Evolutionary conservation across 192 early-diverging fungal species (phyloP).

Genomic region (Backusella luteola): DNA sequence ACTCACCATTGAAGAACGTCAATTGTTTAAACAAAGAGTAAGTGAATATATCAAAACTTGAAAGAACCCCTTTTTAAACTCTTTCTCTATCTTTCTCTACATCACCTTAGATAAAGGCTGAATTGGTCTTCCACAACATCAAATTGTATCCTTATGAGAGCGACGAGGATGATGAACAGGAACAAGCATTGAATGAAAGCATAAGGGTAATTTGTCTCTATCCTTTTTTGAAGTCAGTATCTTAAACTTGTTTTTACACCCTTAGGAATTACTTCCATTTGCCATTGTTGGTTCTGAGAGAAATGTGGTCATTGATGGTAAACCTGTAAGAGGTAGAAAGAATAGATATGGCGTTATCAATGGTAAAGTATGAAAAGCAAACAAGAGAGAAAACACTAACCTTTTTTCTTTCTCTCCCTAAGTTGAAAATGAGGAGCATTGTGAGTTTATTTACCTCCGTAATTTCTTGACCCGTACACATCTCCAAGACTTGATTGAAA

Average conservation of each 20-base stretch:
- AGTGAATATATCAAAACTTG: conserved; percentile 10
- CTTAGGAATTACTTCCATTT: conserved; percentile 85
- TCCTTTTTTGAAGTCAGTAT: not conserved
- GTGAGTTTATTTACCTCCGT: conserved; percentile 95
- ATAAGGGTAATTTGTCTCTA: conserved; percentile 23
- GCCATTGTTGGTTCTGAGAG: conserved; percentile 94
- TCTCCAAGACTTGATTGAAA: conserved; percentile 94
- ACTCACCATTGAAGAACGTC: conserved; percentile 79
- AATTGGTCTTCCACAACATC: conserved; percentile 92
- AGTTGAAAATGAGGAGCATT: conserved; percentile 95
- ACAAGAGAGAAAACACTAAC: not conserved
- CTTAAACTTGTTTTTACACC: not conserved
- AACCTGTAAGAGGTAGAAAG: conserved; percentile 83
- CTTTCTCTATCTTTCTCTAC: not conserved
- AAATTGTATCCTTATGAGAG: conserved; percentile 83
- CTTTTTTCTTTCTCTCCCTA: not conserved
- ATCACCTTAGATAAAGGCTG: conserved; percentile 67
- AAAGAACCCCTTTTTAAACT: not conserved
- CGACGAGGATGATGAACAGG: conserved; percentile 84
- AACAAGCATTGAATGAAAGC: conserved; percentile 67
- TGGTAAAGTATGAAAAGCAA: conserved; percentile 31
- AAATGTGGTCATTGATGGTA: conserved; percentile 84
- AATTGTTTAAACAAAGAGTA: conserved; percentile 75
- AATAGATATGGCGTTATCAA: conserved; percentile 94
- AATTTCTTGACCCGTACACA: conserved; percentile 92